Base-by-base conservation (phyloP, 2,329 filamentous ascomycete species). In the Neonectria sp. region DNA sequence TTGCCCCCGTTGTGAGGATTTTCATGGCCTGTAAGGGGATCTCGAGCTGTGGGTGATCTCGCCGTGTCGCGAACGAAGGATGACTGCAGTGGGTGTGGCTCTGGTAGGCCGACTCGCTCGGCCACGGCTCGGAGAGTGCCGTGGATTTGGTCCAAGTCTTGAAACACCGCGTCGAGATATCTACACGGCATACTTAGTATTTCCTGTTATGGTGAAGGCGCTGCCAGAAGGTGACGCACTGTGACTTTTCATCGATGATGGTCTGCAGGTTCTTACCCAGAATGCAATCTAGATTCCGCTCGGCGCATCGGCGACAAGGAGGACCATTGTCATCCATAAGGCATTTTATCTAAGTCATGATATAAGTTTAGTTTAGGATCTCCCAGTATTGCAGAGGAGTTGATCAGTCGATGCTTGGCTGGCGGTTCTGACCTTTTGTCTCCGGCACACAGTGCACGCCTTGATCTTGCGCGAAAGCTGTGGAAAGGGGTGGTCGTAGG, bases 231-330 rank as follows among this genome's bases (percentile, higher is more conserved):
- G 33, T 40, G 12, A 57, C 73, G 60, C 67, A 80, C 78, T 79
- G 77, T 33, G 77, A 75, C 60, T 79, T 77, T 65, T 81, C 80
- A 55, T 79, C 79, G 33, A 82, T 80, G 46, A 82, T 75, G 27
- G 75, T 81, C 68, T 82, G 80, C 8, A 82, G 68, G 55, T 78
- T 81, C 74, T 81, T 81, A 65, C 79, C 80, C n/a, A 82, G 57
- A 0, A 80, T 77, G 40, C 80, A 82, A 2, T 72, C 73, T 12
- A 82, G 68, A 40, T 76, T 77, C 33, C 77, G 73, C 58, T 81
- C 78, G 6, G 68, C 60, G 51, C 80, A 82, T 35, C 80, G 71
- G n/a, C 76, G 76, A 67, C 80, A 82, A 4, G 79, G 79, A 13
- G 79, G 79, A 3, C 79, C 79, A 17, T 67, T 71, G 24, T 79